A percentile compares a stretch with the other conserved stretches of the same genome.
Evolutionary conservation across 2,329 filamentous ascomycete species (phyloP).

Genomic region (Blastomyces percursus): DNA sequence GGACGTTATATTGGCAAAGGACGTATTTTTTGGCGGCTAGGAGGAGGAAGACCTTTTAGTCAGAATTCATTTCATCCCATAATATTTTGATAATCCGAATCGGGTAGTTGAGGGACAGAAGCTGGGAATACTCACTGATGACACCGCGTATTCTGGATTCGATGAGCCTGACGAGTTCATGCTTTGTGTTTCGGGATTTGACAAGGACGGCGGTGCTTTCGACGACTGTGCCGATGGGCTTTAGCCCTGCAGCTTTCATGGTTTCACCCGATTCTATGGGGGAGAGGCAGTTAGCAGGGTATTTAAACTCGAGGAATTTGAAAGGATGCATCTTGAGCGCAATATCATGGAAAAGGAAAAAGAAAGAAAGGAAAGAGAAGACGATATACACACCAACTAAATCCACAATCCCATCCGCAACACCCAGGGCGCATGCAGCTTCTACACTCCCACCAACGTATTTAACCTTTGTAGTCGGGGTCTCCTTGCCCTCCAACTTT

Average conservation of each 20-base stretch:
- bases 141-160: slow-evolving; percentile 80
- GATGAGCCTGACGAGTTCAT: slow-evolving; percentile 74
- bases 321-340: neutral
- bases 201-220: slow-evolving; percentile 81
- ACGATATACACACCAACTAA: slow-evolving; percentile 62
- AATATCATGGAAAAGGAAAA: neutral
- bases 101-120: neutral
- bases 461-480: slow-evolving; percentile 64
- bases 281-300: slow-evolving; percentile 9
- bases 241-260: slow-evolving; percentile 89
- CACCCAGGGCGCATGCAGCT: slow-evolving; percentile 86
- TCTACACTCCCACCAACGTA: slow-evolving; percentile 95
- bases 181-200: slow-evolving; percentile 73
- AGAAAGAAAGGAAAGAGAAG: neutral
- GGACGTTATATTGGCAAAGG: slow-evolving; percentile 92
- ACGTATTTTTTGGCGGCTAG: slow-evolving; percentile 79
- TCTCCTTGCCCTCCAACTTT: slow-evolving; percentile 50
- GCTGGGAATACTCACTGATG: slow-evolving; percentile 48
- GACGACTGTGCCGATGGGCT: slow-evolving; percentile 87
- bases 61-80: neutral
- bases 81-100: neutral
- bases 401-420: slow-evolving; percentile 95
- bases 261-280: slow-evolving; percentile 83
- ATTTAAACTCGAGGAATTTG: neutral
- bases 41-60: neutral